A percentile compares a stretch with the other conserved stretches of the same genome.
Conservation (phyloP, 2,329 filamentous ascomycete species). For the Trichoderma polysporum region DNA sequence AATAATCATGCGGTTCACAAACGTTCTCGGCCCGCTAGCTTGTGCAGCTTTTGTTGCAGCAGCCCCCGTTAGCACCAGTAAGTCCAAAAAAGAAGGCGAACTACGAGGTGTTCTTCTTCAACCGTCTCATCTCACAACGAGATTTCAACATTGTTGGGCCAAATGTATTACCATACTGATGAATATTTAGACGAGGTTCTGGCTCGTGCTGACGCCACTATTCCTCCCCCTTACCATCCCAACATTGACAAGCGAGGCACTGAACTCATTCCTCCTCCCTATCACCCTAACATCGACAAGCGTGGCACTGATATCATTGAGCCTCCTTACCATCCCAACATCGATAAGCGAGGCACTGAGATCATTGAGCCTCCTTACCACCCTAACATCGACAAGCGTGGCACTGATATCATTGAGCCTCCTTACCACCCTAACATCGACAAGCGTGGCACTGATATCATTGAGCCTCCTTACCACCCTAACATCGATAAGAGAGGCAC, state of each 20-base stretch:
- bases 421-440: background rate
- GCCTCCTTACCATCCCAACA: background rate
- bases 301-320: background rate
- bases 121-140: background rate
- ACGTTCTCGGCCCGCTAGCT: background rate
- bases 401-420: background rate
- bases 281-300: background rate
- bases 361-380: background rate
- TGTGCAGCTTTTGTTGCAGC: background rate
- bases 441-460: background rate
- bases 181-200: background rate
- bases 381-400: background rate
- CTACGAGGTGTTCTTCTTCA: background rate
- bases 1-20: background rate
- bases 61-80: background rate
- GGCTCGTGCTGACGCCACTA: background rate
- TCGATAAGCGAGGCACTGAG: background rate
- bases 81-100: background rate
- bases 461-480: background rate
- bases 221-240: background rate
- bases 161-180: background rate
- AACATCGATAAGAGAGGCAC: background rate
- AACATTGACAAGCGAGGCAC: background rate
- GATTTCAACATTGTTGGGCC: background rate
- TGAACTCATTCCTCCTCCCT: background rate